phyloP scores from a whole-genome alignment of 73 alveolate genomes.

The Uronychia binucleata region DNA sequence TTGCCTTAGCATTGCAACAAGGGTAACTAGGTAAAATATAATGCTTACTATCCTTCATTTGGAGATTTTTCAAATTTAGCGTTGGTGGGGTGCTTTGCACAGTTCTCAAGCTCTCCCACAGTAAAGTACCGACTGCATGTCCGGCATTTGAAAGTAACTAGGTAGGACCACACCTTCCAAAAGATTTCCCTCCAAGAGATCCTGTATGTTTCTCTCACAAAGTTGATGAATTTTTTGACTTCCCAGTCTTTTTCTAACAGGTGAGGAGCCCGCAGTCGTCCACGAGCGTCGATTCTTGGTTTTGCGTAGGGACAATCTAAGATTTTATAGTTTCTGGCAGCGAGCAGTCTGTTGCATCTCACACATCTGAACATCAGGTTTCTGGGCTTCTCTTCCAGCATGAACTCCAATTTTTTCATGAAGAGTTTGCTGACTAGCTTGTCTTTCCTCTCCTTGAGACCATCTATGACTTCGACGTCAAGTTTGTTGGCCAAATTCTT shows the following conservation, averaged over 20 bases:
- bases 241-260: slow-evolving; percentile 65
- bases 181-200: slow-evolving; percentile 68
- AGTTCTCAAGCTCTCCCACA: neutral
- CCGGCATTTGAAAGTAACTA: slow-evolving; percentile 38
- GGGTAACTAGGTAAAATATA: neutral
- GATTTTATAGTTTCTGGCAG: slow-evolving; percentile 10
- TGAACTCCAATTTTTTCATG: slow-evolving; percentile 63
- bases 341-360: slow-evolving; percentile 52
- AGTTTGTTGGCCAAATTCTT: slow-evolving; percentile 40
- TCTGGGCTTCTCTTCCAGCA: slow-evolving; percentile 58
- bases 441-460: slow-evolving; percentile 55
- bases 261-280: slow-evolving; percentile 54
- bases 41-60: neutral
- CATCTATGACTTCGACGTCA: slow-evolving; percentile 36
- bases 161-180: slow-evolving; percentile 68
- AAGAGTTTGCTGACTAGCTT: slow-evolving; percentile 57
- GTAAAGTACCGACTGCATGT: slow-evolving; percentile 8
- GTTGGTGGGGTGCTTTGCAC: neutral
- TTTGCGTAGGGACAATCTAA: slow-evolving; percentile 53
- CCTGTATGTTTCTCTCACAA: slow-evolving; percentile 58
- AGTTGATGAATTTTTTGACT: slow-evolving; percentile 65
- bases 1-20: neutral
- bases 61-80: neutral
- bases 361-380: slow-evolving; percentile 55
- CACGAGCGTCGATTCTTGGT: slow-evolving; percentile 40